Base-by-base conservation (phyloP, 345 rosid genomes). In the Populus ilicifolia region DNA sequence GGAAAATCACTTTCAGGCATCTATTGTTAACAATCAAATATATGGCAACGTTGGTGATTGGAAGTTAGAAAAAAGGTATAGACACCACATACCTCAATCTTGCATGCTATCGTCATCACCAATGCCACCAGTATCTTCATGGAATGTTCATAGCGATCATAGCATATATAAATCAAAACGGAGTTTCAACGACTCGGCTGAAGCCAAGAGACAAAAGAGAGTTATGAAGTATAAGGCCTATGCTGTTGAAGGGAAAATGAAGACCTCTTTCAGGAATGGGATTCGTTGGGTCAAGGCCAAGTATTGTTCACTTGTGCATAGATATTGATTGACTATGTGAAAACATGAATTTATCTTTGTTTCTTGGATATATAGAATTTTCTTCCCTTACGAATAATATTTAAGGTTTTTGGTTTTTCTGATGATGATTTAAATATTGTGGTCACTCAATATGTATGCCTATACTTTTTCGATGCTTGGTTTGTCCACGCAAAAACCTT, bases 221-320 rank as follows among this genome's bases (percentile, higher is more conserved):
- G 78, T 89, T 27, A 80, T 77, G 0, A 84, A 70, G 80, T 87
- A 89, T 78, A 84, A 80, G 69, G 48, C 85, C 0, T 89, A 86
- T 1, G 82, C 82, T 1, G 79, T 79, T 0, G 89, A 84, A 76
- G 80, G 86, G 6, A 63, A 72, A 33, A 21, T 86, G 59, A 86
- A 81, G 54, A 46, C 74, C 6, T 81, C 89, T 9, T 39, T 89
- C 1, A 75, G 75, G 46, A 72, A 27, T 9, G 78, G 90, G 17
- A n/a, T 83, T 12, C 83, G 81, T 1, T 86, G 92, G 89, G 68
- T 86, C 65, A 89, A 86, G 84, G 79, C 71, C 79, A 88, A 84
- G 82, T 88, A 78, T 41, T 36, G 78, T 13, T 43, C 69, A 6
- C 21, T 81, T 4, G 82, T 86, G 30, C 75, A 75, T 79, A 84